phyloP scores from a whole-genome alignment of 1,284 basidiomycete genomes.

The Ustilago curta region DNA sequence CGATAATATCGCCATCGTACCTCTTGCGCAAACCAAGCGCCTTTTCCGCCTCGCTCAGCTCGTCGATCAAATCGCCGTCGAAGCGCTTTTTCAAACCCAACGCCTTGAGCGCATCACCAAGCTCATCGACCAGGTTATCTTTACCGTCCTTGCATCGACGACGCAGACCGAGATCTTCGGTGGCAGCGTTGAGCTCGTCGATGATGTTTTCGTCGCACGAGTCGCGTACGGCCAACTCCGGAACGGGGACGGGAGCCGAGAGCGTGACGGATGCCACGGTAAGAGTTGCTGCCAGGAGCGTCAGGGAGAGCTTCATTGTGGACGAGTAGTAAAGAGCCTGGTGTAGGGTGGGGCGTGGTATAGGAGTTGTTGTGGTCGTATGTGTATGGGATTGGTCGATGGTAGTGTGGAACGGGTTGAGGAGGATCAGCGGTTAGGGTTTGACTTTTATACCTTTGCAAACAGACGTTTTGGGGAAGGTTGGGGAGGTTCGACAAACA shows the following conservation, averaged over 20 bases:
- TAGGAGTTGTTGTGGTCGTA: not conserved
- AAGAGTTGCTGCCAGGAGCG: constrained; percentile 6
- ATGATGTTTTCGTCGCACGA: constrained; percentile 9
- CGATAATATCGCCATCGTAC: constrained; percentile 2
- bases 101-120: not conserved
- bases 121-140: constrained; percentile 1
- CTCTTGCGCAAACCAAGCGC: constrained; percentile 11
- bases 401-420: too few relatives aligned
- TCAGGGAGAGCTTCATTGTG: constrained; percentile 17
- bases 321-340: not conserved
- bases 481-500: too few relatives aligned
- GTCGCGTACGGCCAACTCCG: not conserved
- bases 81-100: not conserved
- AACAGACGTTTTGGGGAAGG: too few relatives aligned
- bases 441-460: too few relatives aligned
- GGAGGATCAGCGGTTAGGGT: too few relatives aligned
- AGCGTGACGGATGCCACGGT: constrained; percentile 10
- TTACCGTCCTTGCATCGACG: too few relatives aligned
- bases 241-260: constrained; percentile 9
- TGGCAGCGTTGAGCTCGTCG: constrained; percentile 10
- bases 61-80: constrained; percentile 13
- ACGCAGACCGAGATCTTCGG: too few relatives aligned
- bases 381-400: too few relatives aligned
- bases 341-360: not conserved
- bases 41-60: not conserved